These are phyloP conservation scores for Fusarium sp. DNA, from an alignment of 2,329 filamentous ascomycete species.

Conservation along the genomic window DNA sequence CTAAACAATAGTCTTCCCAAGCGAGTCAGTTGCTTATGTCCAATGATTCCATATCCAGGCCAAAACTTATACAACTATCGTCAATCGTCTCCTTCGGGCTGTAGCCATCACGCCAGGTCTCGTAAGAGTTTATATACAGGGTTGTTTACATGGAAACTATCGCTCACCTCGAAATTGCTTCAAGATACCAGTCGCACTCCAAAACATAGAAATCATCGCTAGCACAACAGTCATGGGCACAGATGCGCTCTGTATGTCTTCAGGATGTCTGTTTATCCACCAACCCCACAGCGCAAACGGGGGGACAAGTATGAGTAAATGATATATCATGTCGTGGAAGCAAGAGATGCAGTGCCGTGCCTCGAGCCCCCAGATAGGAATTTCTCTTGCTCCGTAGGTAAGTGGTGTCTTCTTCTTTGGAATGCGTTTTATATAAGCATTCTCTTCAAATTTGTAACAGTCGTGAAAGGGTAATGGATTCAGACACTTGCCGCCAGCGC, in stretches of 20 bases:
- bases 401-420: constrained; percentile 22
- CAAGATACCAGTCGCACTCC: constrained; percentile 25
- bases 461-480: constrained; percentile 8
- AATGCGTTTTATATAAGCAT: constrained; percentile 19
- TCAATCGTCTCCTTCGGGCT: neutral
- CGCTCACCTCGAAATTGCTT: constrained; percentile 25
- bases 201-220: constrained; percentile 28
- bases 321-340: constrained; percentile 14
- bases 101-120: neutral
- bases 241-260: constrained; percentile 26
- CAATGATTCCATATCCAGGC: too few relatives aligned
- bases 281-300: constrained; percentile 13
- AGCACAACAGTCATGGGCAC: constrained; percentile 20
- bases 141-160: neutral
- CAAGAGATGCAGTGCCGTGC: constrained; percentile 20
- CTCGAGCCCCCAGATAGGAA: constrained; percentile 16
- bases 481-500: constrained; percentile 6
- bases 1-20: too few relatives aligned
- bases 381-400: neutral
- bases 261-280: constrained; percentile 11
- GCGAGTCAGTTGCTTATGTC: too few relatives aligned
- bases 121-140: neutral
- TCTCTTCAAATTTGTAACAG: constrained; percentile 24
- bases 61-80: neutral
- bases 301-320: constrained; percentile 18